These are phyloP conservation scores for Colletotrichum godetiae DNA, from an alignment of 2,329 filamentous ascomycete species.

Conservation along the genomic window DNA sequence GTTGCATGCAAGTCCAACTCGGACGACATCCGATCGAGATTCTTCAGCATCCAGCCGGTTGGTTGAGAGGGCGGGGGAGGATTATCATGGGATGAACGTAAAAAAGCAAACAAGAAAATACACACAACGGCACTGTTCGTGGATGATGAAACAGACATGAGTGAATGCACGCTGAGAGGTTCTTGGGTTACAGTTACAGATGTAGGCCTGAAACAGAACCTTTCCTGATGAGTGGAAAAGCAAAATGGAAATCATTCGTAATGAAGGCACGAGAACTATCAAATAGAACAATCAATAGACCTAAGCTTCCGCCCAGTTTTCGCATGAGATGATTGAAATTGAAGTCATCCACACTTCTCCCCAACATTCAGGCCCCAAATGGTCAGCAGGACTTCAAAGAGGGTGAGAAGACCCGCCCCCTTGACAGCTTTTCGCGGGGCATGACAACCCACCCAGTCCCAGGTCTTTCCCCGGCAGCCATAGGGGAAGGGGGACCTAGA, in stretches of 20 bases:
- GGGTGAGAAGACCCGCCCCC: neutral
- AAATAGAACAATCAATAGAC: slow-evolving; percentile 13
- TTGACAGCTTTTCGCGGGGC: slow-evolving; percentile 26
- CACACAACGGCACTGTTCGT: neutral
- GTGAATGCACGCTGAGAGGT: neutral
- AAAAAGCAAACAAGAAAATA: neutral
- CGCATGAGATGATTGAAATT: slow-evolving; percentile 16
- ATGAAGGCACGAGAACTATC: neutral
- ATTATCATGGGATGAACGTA: slow-evolving; percentile 19
- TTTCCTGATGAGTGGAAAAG: neutral
- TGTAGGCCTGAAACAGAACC: neutral
- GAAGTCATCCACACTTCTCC: neutral
- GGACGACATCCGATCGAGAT: slow-evolving; percentile 43
- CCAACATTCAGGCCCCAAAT: neutral
- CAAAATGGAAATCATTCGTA: neutral
- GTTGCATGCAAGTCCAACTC: slow-evolving; percentile 40
- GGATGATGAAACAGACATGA: slow-evolving; percentile 18
- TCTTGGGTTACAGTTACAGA: neutral
- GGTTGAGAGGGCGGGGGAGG: neutral
- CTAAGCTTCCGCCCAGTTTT: neutral
- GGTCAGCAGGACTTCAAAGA: neutral
- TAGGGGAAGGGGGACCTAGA: neutral
- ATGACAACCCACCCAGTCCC: slow-evolving; percentile 1
- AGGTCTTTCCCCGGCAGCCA: slow-evolving; percentile 20
- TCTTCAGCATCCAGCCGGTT: slow-evolving; percentile 45